Conservation (phyloP, 495 filamentous ascomycete genomes). For the Lasiosphaeria hispida region DNA sequence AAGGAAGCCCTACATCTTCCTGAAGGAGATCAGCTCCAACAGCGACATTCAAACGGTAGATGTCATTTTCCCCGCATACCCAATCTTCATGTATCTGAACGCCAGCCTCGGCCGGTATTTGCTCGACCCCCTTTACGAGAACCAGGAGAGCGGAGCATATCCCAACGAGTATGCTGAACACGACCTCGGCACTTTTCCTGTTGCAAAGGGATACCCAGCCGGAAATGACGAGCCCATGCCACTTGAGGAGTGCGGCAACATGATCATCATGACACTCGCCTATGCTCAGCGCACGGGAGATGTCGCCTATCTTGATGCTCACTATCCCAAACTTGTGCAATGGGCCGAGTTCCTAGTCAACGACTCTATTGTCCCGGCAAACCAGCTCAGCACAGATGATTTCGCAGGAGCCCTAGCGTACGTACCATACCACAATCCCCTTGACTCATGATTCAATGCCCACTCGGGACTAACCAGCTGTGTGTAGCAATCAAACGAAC, state of each 20-base stretch:
- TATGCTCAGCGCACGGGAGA: constrained; percentile 49
- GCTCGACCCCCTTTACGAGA: constrained; percentile 84
- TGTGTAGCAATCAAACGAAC: constrained; percentile 74
- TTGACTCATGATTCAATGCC: neutral
- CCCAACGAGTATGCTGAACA: constrained; percentile 85
- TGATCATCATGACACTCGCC: constrained; percentile 84
- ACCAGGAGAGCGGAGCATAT: constrained; percentile 87
- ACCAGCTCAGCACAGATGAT: constrained; percentile 90
- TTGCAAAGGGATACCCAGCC: constrained; percentile 82
- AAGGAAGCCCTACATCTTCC: constrained; percentile 74
- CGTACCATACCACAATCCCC: neutral
- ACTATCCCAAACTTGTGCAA: constrained; percentile 75
- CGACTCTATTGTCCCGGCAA: constrained; percentile 73
- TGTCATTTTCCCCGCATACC: constrained; percentile 90
- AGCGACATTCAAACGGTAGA: constrained; percentile 95
- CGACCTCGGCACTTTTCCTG: constrained; percentile 89
- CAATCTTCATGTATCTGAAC: constrained; percentile 88
- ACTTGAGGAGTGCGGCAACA: constrained; percentile 93
- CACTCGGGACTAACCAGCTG: neutral
- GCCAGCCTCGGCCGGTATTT: constrained; percentile 79
- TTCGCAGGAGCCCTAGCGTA: constrained; percentile 77
- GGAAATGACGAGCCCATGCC: constrained; percentile 91
- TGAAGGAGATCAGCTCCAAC: constrained; percentile 94
- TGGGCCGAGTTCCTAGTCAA: constrained; percentile 87
- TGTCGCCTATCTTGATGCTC: constrained; percentile 42